Evolutionary conservation across 2,329 filamentous ascomycete species (phyloP).

Genomic region (Fusarium sp.): DNA sequence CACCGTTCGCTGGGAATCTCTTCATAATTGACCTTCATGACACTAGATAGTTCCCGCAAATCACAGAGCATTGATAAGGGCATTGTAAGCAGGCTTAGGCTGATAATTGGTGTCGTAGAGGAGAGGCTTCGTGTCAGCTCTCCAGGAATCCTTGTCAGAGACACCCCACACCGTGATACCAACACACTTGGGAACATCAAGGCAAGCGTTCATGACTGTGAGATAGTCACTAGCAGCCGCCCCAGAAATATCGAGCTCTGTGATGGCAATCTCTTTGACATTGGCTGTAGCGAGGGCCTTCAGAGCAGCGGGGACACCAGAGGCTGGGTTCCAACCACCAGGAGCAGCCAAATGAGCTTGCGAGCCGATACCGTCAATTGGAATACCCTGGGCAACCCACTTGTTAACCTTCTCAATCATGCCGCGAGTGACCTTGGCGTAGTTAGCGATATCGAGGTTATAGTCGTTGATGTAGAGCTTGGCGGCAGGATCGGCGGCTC

Average conservation of each 20-base stretch:
- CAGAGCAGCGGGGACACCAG: conserved; percentile 64
- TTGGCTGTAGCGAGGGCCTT: conserved; percentile 65
- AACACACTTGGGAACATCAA: conserved; percentile 71
- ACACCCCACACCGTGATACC: conserved; percentile 77
- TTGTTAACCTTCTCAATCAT: conserved; percentile 74
- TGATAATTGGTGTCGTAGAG: conserved; percentile 68
- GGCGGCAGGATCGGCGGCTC: conserved; percentile 74
- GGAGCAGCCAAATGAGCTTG: conserved; percentile 66
- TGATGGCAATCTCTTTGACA: conserved; percentile 74
- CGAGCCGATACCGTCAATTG: conserved; percentile 67
- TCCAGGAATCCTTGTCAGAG: conserved; percentile 56
- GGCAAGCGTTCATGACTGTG: conserved; percentile 71
- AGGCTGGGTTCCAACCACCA: conserved; percentile 65
- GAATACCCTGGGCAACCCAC: conserved; percentile 72
- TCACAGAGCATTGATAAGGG: conserved; percentile 44
- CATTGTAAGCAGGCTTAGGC: conserved; percentile 67
- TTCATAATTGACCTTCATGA: too few species aligned
- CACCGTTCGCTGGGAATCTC: too few species aligned
- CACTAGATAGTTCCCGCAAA: neutral
- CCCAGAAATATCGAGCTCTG: conserved; percentile 77
- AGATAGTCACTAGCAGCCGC: conserved; percentile 71
- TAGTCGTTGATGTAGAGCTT: conserved; percentile 85
- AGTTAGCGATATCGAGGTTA: conserved; percentile 74
- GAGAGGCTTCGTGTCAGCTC: conserved; percentile 62
- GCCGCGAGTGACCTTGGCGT: conserved; percentile 70